Conservation (phyloP, 169 alveolate species). For the Plasmodium falciparum region DNA sequence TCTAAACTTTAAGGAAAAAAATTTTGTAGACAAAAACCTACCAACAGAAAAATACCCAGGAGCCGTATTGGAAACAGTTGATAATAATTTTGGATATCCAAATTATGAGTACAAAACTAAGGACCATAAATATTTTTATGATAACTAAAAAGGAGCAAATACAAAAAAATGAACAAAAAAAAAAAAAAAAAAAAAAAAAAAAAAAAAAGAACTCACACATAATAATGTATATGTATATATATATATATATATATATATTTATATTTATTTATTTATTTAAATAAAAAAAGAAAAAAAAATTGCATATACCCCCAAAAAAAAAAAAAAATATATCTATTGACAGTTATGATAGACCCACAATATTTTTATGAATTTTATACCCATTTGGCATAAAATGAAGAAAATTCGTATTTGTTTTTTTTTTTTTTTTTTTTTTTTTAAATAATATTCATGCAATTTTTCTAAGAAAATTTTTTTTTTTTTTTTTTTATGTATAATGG, state of each 20-base stretch:
- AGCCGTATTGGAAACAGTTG: conserved; percentile 26
- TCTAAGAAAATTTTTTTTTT: conserved; percentile 5
- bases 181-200: conserved; percentile 1
- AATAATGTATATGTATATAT: neutral
- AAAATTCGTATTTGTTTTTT: neutral
- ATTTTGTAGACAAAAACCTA: conserved; percentile 35
- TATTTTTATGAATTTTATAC: too few relatives aligned
- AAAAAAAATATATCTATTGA: too few relatives aligned
- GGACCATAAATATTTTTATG: conserved; percentile 56
- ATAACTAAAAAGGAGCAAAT: neutral
- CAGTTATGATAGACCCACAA: too few relatives aligned
- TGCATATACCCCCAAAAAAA: too few relatives aligned
- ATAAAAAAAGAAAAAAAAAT: too few relatives aligned
- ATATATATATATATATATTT: neutral
- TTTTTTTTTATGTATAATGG: neutral
- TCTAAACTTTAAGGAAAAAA: conserved; percentile 25
- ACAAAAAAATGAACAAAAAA: neutral
- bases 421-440: conserved; percentile 1
- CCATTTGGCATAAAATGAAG: conserved; percentile 2
- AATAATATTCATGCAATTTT: neutral
- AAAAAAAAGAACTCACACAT: neutral
- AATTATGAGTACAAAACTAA: conserved; percentile 50
- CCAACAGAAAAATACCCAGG: conserved; percentile 20
- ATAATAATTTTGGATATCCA: conserved; percentile 18
- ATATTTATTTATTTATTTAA: neutral